Evolutionary conservation across 2,329 filamentous ascomycete genomes (phyloP), one percentile per base, ranked within the genome.

Genomic region (Paecilomyces sp.): DNA sequence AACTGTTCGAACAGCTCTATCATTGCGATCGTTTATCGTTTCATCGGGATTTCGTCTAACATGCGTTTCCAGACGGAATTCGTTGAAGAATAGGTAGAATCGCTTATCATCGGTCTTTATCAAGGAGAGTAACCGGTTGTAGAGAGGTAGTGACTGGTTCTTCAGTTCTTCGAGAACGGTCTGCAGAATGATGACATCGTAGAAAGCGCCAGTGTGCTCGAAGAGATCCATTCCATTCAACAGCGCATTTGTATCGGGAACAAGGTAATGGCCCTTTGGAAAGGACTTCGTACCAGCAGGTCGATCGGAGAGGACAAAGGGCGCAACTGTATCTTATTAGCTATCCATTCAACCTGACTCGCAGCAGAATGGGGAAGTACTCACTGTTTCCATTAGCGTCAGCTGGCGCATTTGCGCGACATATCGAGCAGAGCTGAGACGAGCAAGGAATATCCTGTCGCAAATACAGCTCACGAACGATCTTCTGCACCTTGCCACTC

Each of bases 81-180:
- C 94, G 74, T 99, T 99, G 84, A 97, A 97, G 74, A 99, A 99
- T 57, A 99, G 91, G 71, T 97, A 97, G 73, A 96, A 97, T 58
- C 93, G 87, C 81, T 99, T 99, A 65, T 96, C 92, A 68, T 96
- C 92, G 70, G 93, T 96, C 76, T 93, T 96, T 47, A 92, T 96
- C 64, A 99, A 81, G 24, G 89, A 87, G 65, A 97, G 86, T 56
- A 99, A 81, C 47, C 94, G 90, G 74, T 97, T 97, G 79, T 97
- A 99, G 41, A 99, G 85, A 51, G 94, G 94, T 62, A 97, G 77
- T 12, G 93, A 97, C 67, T 92, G 86, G 74, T 97, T 96, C 72
- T 92, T 90, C 61, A 99, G 84, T 78, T 99, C 94, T 76, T 99
- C 94, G 13, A 99, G 85, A 4, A 99, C 94, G 1, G 93, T 96